phyloP scores from a whole-genome alignment of 2,329 filamentous ascomycete genomes.

The Sclerotinia borealis region DNA sequence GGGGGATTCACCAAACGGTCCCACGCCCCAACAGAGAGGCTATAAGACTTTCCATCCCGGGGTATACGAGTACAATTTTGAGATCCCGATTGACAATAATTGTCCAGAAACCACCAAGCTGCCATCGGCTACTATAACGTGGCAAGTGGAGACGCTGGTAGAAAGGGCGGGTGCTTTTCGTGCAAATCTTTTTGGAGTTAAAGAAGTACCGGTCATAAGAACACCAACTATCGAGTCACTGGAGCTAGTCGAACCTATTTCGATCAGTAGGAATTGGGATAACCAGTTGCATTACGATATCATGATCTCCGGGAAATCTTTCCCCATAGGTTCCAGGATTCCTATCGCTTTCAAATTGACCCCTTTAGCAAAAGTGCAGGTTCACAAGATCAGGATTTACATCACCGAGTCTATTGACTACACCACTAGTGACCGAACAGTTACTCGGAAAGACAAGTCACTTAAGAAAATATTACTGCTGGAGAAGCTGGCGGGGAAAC shows the following conservation, averaged over 20 bases:
- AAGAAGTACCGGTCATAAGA: slow-evolving; percentile 62
- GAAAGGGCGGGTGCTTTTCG: slow-evolving; percentile 67
- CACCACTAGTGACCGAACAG: slow-evolving; percentile 60
- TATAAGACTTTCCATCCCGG: slow-evolving; percentile 59
- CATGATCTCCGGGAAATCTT: slow-evolving; percentile 71
- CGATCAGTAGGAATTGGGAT: slow-evolving; percentile 70
- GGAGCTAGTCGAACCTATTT: slow-evolving; percentile 68
- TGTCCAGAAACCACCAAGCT: slow-evolving; percentile 67
- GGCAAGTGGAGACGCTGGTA: slow-evolving; percentile 62
- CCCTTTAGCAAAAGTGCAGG: slow-evolving; percentile 67
- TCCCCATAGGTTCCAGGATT: slow-evolving; percentile 63
- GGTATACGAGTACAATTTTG: slow-evolving; percentile 54
- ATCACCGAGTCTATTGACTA: slow-evolving; percentile 70
- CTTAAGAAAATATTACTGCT: slow-evolving; percentile 63
- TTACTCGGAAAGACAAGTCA: slow-evolving; percentile 57
- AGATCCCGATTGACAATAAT: slow-evolving; percentile 74
- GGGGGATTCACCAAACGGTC: slow-evolving; percentile 49
- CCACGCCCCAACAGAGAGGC: slow-evolving; percentile 56
- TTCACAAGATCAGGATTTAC: slow-evolving; percentile 67
- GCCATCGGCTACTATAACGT: slow-evolving; percentile 63
- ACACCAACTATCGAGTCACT: slow-evolving; percentile 64
- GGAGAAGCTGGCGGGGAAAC: slow-evolving; percentile 62
- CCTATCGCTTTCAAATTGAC: slow-evolving; percentile 73
- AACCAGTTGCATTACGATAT: slow-evolving; percentile 73
- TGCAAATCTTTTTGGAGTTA: slow-evolving; percentile 59